Percentiles rank a stretch among this genome's conserved stretches.
Evolutionary conservation across 2,329 filamentous ascomycete genomes (phyloP).

Genomic region (Coniochaeta ligniaria): DNA sequence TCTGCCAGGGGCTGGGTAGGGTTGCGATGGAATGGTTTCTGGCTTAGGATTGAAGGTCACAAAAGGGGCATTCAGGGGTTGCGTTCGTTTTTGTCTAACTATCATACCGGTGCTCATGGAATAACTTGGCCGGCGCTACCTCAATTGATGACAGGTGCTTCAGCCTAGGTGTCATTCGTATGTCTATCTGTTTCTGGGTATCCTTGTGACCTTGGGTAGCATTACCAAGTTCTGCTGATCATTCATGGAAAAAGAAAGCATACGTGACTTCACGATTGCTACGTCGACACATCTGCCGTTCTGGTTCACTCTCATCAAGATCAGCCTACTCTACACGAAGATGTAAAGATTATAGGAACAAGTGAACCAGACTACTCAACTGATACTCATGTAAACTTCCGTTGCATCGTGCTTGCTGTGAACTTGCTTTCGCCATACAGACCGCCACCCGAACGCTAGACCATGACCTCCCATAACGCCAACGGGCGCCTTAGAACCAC

Average conservation of each 20-base stretch:
- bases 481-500: background rate
- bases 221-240: too few species aligned
- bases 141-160: background rate
- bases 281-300: background rate
- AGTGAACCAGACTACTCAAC: too few species aligned
- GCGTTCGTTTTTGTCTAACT: background rate
- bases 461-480: background rate
- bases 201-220: background rate
- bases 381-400: too few species aligned
- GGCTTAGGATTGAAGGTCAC: background rate
- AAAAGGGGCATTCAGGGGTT: background rate
- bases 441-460: background rate
- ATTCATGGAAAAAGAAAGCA: too few species aligned
- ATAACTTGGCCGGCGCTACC: too few species aligned
- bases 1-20: background rate
- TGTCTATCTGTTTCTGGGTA: background rate
- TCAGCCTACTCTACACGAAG: background rate
- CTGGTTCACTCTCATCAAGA: background rate
- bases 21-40: background rate
- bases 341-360: too few species aligned
- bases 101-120: background rate
- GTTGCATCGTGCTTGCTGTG: too few species aligned
- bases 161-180: background rate
- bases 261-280: too few species aligned
- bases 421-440: background rate